Base-by-base conservation (phyloP, 2,329 filamentous ascomycete species). In the Orbilia quercus region DNA sequence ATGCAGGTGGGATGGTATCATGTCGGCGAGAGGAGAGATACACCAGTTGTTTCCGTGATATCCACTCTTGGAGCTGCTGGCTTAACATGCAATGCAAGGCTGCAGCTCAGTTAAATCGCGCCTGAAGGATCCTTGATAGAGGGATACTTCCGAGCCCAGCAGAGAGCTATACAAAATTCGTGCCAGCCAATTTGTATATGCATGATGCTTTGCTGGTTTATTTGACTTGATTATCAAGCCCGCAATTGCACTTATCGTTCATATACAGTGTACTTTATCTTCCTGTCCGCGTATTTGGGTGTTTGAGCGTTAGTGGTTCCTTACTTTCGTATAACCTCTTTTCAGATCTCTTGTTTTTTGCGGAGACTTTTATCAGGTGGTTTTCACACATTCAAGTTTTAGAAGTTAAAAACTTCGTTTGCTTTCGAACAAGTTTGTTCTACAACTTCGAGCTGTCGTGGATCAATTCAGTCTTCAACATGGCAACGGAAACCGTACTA, bases 221-320 rank as follows among this genome's bases (percentile, higher is more conserved):
- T n/a, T 34, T 45, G 2, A 2, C 14, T 59, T 22, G 23, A 38
- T 58, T 50, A 42, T 34, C 31, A 58, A 50, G 48, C 23, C 50
- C 18, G 23, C 20, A n/a, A 36, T 42, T 50, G 48, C 40, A 42
- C 6, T 34, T 59, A 40, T 72, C 25, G 54, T 42, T 59, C 51
- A 64, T 72, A 72, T 72, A 72, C 51, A 55, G 64, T 55, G 51
- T 51, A 54, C 25, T 38, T 40, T 48, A 55, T 59, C 48, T 64
- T 44, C 50, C 22, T 38, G 38, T 22, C 20, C 9, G 23, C 5
- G 9, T 31, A 31, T 31, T 31, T 31, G 28, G 28, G 28, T 31
- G 28, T 4, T 4, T 31, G 28, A 31, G 34, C 45, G 20, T 18
- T 12, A 44, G 65, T 58, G 57, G 65, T 51, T 20, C 25, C 16